Evolutionary conservation across 225 moss, liverwort and hornwort species (phyloP).

Genomic region (Bryoerythrophyllum caledonicum): DNA sequence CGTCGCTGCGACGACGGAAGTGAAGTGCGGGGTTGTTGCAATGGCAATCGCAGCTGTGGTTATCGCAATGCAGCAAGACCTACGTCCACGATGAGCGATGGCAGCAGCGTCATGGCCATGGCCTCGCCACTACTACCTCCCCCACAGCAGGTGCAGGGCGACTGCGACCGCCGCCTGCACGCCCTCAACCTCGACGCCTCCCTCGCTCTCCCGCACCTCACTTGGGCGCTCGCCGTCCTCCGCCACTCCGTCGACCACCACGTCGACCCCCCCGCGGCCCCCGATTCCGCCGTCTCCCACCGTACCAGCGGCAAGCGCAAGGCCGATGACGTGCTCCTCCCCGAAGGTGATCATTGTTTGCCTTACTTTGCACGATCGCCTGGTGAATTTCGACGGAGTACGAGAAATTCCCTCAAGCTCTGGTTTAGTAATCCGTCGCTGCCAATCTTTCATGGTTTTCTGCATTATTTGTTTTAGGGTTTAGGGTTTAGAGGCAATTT

Average conservation of each 20-base stretch:
- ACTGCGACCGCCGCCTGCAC: conserved; percentile 41
- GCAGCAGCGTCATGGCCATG: conserved; percentile 4
- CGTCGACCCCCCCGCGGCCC: background rate
- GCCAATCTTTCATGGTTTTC: background rate
- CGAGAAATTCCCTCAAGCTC: background rate
- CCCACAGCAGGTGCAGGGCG: conserved; percentile 23
- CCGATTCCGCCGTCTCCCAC: background rate
- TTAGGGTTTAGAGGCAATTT: no score
- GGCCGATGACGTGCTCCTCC: conserved; percentile 28
- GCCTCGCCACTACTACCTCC: background rate
- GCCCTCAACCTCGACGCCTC: conserved; percentile 26
- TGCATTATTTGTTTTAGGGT: no score
- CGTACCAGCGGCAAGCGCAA: conserved; percentile 21
- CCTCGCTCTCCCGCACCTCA: conserved; percentile 26
- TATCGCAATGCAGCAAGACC: background rate
- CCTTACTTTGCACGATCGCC: background rate
- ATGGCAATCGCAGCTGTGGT: background rate
- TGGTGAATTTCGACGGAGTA: background rate
- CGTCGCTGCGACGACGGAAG: no score
- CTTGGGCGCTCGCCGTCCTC: conserved; percentile 40
- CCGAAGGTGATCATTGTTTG: conserved; percentile 30
- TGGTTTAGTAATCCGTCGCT: no score
- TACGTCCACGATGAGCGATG: conserved; percentile 23
- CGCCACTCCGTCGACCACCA: conserved; percentile 29
- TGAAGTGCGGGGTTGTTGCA: background rate